Conservation (phyloP, 2,329 filamentous ascomycete species). For the Trichoderma atrobrunneum region DNA sequence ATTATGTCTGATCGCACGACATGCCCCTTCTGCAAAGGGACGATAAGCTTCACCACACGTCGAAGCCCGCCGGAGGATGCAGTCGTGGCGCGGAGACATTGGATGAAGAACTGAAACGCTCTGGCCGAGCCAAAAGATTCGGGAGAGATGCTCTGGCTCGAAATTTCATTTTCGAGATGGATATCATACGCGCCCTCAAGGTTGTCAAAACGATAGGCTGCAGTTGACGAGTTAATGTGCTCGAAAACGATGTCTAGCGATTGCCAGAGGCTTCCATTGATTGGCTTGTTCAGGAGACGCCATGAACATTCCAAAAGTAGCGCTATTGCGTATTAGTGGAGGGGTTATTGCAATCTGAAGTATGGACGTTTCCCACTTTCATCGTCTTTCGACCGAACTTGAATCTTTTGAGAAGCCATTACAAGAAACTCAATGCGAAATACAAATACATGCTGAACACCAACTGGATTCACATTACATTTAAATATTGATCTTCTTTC, state of each 20-base stretch:
- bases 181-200: not conserved
- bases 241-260: not conserved
- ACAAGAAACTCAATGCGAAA: not conserved
- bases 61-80: not conserved
- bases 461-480: not conserved
- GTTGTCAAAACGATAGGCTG: not conserved
- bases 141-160: not conserved
- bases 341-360: not conserved
- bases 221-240: not conserved
- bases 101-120: not conserved
- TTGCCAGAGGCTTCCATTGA: not conserved
- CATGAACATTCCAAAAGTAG: not conserved
- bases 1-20: not conserved
- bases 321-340: not conserved
- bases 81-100: not conserved
- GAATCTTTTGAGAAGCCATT: not conserved
- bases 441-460: not conserved
- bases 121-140: not conserved
- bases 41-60: not conserved
- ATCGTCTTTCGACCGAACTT: not conserved
- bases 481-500: not conserved
- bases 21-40: not conserved
- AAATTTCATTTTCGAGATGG: not conserved
- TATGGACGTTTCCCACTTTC: not conserved
- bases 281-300: not conserved